Evolutionary conservation across 805 yeast species (phyloP).

Genomic region (Ogataea minuta): DNA sequence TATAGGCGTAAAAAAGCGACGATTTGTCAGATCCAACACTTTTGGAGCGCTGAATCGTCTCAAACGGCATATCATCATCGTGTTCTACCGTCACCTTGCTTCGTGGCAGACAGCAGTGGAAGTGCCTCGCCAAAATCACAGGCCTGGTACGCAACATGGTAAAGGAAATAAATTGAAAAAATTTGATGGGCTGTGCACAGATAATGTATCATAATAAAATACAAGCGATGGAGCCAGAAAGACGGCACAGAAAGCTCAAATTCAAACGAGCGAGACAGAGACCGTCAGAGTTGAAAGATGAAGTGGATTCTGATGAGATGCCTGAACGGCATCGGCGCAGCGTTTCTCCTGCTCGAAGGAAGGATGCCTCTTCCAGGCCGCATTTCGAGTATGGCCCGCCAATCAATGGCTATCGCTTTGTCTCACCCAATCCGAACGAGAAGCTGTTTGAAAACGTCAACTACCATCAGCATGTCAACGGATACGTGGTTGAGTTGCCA

Average conservation of each 20-base stretch:
- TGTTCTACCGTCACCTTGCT: conserved; percentile 24
- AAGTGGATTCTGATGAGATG: background rate
- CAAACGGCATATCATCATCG: conserved; percentile 21
- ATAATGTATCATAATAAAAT: background rate
- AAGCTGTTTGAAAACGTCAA: conserved; percentile 10
- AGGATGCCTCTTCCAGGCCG: background rate
- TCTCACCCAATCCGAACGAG: conserved; percentile 30
- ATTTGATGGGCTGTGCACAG: conserved; percentile 10
- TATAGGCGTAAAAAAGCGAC: conserved; percentile 34
- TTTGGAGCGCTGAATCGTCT: conserved; percentile 17
- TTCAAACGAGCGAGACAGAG: conserved; percentile 1
- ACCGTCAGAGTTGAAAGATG: background rate
- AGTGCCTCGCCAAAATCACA: background rate
- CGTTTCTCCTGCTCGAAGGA: background rate
- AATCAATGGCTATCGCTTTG: conserved; percentile 44
- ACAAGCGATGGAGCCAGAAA: background rate
- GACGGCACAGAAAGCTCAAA: background rate
- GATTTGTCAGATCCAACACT: conserved; percentile 26
- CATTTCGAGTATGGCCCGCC: conserved; percentile 36
- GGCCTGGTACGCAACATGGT: conserved; percentile 6
- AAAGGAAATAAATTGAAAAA: conserved; percentile 1
- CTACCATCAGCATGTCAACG: conserved; percentile 15
- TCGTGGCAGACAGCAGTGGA: conserved; percentile 1
- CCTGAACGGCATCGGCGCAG: background rate
- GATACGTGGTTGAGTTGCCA: conserved; percentile 10